These are phyloP conservation scores for Kodamaea derodonti DNA, from an alignment of 1,139 yeast genomes.

Conservation along the genomic window DNA sequence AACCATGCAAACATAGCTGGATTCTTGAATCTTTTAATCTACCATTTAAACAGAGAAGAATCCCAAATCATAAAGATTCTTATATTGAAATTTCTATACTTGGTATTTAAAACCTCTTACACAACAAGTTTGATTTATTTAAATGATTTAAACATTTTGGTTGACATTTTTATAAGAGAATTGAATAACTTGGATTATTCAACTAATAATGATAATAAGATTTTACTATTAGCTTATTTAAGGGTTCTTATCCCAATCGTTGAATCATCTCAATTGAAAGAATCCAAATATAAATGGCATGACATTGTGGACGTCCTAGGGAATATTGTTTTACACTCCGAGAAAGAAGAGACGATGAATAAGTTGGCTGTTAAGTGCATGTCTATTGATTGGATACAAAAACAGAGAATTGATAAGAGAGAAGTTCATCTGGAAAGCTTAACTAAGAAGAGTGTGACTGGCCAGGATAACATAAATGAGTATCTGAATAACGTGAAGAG, in stretches of 20 bases:
- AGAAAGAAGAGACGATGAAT: slow-evolving; percentile 19
- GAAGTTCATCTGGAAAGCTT: too few species aligned
- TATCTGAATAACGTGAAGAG: too few species aligned
- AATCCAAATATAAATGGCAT: slow-evolving; percentile 52
- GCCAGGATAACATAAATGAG: too few species aligned
- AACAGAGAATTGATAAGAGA: too few species aligned
- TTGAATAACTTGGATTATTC: slow-evolving; percentile 56
- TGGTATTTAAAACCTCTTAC: slow-evolving; percentile 64
- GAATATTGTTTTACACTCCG: slow-evolving; percentile 35
- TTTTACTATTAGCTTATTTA: slow-evolving; percentile 67
- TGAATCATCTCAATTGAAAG: slow-evolving; percentile 57
- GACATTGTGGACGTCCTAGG: slow-evolving; percentile 52
- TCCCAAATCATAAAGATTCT: slow-evolving; percentile 72
- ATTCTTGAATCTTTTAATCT: slow-evolving; percentile 38
- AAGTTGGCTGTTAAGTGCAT: slow-evolving; percentile 64
- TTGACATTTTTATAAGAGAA: slow-evolving; percentile 83
- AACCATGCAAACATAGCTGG: slow-evolving; percentile 27
- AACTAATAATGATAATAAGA: slow-evolving; percentile 44
- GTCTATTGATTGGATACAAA: slow-evolving; percentile 51
- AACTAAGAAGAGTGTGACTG: too few species aligned
- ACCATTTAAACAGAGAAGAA: slow-evolving; percentile 71
- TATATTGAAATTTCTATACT: slow-evolving; percentile 72
- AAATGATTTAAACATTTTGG: slow-evolving; percentile 80
- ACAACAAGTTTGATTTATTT: slow-evolving; percentile 70
- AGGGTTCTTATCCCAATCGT: slow-evolving; percentile 74